phyloP scores from a whole-genome alignment of 2,329 filamentous ascomycete species.

The Cladosporium sp. region DNA sequence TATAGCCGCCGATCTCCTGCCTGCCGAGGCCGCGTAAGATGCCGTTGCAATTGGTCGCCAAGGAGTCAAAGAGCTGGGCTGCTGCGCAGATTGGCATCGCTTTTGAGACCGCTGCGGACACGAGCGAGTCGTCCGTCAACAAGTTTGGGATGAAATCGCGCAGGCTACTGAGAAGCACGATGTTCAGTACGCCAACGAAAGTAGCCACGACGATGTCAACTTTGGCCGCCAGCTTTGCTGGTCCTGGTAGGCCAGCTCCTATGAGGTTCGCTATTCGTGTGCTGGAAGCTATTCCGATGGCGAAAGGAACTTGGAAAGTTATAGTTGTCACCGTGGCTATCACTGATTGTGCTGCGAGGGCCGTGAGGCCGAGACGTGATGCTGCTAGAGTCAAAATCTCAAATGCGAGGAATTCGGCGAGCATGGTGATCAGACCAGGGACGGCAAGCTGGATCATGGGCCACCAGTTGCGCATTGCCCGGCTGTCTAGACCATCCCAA shows the following conservation, averaged over 20 bases:
- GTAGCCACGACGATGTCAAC: conserved; percentile 66
- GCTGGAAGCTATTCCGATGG: conserved; percentile 79
- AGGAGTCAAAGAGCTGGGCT: conserved; percentile 84
- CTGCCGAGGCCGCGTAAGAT: conserved; percentile 80
- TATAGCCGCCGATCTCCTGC: conserved; percentile 84
- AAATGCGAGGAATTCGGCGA: conserved; percentile 81
- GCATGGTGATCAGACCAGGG: conserved; percentile 87
- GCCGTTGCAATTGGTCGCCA: conserved; percentile 78
- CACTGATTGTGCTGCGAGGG: conserved; percentile 83
- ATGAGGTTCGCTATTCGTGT: conserved; percentile 91
- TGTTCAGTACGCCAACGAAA: conserved; percentile 73
- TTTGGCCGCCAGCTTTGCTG: conserved; percentile 74
- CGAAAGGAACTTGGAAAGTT: conserved; percentile 88
- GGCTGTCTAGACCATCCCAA: conserved; percentile 71
- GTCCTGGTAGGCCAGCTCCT: conserved; percentile 74
- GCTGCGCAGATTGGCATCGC: conserved; percentile 76
- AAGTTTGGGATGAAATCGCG: conserved; percentile 70
- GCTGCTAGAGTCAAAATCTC: conserved; percentile 83
- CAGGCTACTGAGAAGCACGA: conserved; percentile 62
- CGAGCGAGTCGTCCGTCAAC: conserved; percentile 65
- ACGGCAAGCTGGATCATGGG: conserved; percentile 84
- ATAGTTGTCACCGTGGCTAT: conserved; percentile 72
- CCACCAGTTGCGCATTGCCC: conserved; percentile 69
- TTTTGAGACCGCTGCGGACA: conserved; percentile 59
- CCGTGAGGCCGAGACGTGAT: conserved; percentile 73